Evolutionary conservation across 352 stramenopile genomes (phyloP), one percentile per base, ranked within the genome.

Genomic region (Pythium aquatile): DNA sequence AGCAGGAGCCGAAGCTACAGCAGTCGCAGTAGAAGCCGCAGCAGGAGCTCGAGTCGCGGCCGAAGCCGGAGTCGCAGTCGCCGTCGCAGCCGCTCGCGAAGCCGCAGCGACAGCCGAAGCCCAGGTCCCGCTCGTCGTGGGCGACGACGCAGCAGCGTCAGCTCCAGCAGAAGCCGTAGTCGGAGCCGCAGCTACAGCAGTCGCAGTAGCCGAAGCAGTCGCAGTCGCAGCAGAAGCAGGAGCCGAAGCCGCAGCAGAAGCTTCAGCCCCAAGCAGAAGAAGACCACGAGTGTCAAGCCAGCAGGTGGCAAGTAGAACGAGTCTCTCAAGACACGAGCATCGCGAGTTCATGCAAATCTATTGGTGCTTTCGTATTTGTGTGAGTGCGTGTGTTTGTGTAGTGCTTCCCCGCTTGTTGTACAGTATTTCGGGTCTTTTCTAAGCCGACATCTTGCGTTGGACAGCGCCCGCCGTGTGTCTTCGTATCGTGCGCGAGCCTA

Each of bases 1-100:
- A 71, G 63, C 40, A 70, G 53, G 20, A 77, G 75, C 24, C 70
- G 71, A 14, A 62, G 55, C 24, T 57, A 48, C 26, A 62, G 55
- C 73, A 53, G 62, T 9, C 55, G 42, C 13, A 63, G 55, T 48
- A 32, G 47, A 1, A 68, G 61, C 33, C 39, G 52, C 39, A 60
- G 55, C 47, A 35, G 48, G 11, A 64, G 63, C 55, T 51, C 72
- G 26, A 77, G 73, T 40, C 65, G 57, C 8, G 71, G 74, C 24
- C 70, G 68, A n/a, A 63, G 58, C 39, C 58, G 48, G 3, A 66
- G 44, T 65, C 66, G 55, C 79, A 61, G 40, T 29, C 53, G 29
- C n/a, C 28, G 54, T 17, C 54, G 63, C 26, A 62, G 69, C 33
- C 60, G 65, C n/a, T 64, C 49, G 65, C 76, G 70, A 5, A 75